These are phyloP conservation scores for Camelina sativa DNA, from an alignment of 345 rosid genomes.

Conservation along the genomic window DNA sequence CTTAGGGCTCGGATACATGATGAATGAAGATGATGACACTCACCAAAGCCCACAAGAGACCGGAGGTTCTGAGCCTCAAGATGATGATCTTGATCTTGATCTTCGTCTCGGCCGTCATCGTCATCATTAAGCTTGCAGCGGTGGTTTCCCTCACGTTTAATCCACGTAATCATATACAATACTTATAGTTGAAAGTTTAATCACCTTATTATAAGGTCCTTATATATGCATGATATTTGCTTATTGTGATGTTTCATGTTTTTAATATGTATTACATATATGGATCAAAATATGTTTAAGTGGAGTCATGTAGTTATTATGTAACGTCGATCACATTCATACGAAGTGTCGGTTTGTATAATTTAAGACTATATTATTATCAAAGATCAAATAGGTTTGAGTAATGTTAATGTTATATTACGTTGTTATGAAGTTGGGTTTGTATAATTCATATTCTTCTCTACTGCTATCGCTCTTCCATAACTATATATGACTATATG, in stretches of 20 bases:
- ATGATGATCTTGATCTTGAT: conserved; percentile 78
- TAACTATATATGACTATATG: not conserved
- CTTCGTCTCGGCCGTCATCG: conserved; percentile 73
- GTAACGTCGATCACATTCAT: not conserved
- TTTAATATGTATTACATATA: not conserved
- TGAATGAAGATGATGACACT: conserved; percentile 37
- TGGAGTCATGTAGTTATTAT: conserved; percentile 7
- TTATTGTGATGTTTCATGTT: not conserved
- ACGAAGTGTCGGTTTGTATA: not conserved
- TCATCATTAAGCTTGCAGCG: conserved; percentile 13
- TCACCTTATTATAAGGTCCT: not conserved
- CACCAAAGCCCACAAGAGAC: conserved; percentile 22
- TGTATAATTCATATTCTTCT: not conserved
- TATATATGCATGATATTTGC: not conserved
- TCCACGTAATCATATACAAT: conserved; percentile 7
- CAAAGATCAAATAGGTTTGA: conserved; percentile 5
- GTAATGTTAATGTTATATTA: not conserved
- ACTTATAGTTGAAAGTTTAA: conserved; percentile 17
- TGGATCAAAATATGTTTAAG: conserved; percentile 4
- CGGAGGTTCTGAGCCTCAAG: conserved; percentile 42
- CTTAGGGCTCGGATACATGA: conserved; percentile 50
- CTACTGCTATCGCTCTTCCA: not conserved
- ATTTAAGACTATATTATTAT: not conserved
- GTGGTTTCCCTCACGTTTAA: conserved; percentile 4
- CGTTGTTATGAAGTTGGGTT: conserved; percentile 7